Base-by-base conservation (phyloP, 129 eudicot species). In the Helianthus tuberosus region DNA sequence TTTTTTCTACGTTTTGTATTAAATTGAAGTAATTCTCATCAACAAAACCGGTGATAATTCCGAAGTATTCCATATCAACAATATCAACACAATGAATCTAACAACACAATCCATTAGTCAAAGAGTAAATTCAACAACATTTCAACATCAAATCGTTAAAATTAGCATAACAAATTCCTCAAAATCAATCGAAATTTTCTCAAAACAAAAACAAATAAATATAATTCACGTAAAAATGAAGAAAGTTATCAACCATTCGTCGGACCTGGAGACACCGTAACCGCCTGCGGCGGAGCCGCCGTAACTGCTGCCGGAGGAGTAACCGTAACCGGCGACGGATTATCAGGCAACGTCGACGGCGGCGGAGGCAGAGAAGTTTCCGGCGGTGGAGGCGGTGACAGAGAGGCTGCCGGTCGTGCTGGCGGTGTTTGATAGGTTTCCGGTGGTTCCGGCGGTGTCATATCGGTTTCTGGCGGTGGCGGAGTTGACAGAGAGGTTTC, bases 241-340 rank as follows among this genome's bases (percentile, higher is more conserved):
- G 12, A 47, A 49, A 60, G 36, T 20, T 73, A 72, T 64, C 77
- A 80, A 52, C 91, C 79, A 74, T 48, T 80, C 48, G 70, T 88
- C 39, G 96, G 96, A 86, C 89, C 96, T 49, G 97, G 97, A 60
- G 91, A 50, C 54, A 77, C 88, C 82, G 68, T 65, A 23, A 76
- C 88, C 14, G 89, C 61, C 55, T 86, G 89, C 66, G 92, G 86
- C 51, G 89, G 86, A 69, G 89, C 87, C 1, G 63, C 75, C 23
- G 69, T 13, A 6, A 77, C 78, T 43, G 3, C 39, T 27, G 74
- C 55, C 10, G 82, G 78, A 6, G 86, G 73, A 53, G 96, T 79
- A 2, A 16, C n/a, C 5, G 81, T 60, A 35, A 39, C 60, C 6
- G 76, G 66, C 14, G 75, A 12, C 44, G 77, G 68, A 72, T 72